A percentile compares a stretch with the other conserved stretches of the same genome.
Conservation (phyloP, 129 eudicot genomes). For the Tagetes patula region DNA sequence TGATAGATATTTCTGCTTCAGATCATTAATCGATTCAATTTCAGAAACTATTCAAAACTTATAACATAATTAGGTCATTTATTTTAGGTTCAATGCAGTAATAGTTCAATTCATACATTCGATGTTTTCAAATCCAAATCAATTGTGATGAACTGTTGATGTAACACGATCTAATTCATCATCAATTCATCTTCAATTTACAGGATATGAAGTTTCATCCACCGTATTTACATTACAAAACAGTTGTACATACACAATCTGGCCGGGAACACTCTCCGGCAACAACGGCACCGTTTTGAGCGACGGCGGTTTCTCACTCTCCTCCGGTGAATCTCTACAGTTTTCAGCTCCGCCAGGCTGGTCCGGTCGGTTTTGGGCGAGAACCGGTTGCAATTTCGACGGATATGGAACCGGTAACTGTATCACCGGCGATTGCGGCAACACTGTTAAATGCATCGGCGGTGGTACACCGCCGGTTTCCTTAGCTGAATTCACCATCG, state of each 20-base stretch:
- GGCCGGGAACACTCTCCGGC: constrained; percentile 81
- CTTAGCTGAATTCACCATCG: constrained; percentile 64
- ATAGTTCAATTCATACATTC: too few species aligned
- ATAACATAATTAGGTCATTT: too few species aligned
- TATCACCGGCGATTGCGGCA: constrained; percentile 66
- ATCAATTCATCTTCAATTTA: constrained; percentile 2
- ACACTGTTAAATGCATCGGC: constrained; percentile 50
- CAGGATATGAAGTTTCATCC: constrained; percentile 51
- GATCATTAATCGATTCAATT: too few species aligned
- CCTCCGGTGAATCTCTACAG: constrained; percentile 55
- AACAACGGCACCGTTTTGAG: constrained; percentile 55
- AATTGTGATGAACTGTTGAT: too few species aligned
- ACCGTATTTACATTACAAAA: constrained; percentile 56
- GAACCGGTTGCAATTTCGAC: constrained; percentile 78
- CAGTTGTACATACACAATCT: constrained; percentile 63
- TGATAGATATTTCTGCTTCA: too few species aligned
- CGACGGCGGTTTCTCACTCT: constrained; percentile 62
- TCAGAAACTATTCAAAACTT: too few species aligned
- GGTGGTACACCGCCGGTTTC: constrained; percentile 71
- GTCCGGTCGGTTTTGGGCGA: constrained; percentile 92
- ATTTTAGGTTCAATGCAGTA: too few species aligned
- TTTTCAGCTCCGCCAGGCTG: constrained; percentile 60
- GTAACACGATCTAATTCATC: too few species aligned
- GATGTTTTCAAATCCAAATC: too few species aligned
- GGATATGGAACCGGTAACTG: constrained; percentile 56